These are phyloP conservation scores for Furcasterigmium sp. DNA, from an alignment of 2,329 filamentous ascomycete genomes.

Conservation along the genomic window DNA sequence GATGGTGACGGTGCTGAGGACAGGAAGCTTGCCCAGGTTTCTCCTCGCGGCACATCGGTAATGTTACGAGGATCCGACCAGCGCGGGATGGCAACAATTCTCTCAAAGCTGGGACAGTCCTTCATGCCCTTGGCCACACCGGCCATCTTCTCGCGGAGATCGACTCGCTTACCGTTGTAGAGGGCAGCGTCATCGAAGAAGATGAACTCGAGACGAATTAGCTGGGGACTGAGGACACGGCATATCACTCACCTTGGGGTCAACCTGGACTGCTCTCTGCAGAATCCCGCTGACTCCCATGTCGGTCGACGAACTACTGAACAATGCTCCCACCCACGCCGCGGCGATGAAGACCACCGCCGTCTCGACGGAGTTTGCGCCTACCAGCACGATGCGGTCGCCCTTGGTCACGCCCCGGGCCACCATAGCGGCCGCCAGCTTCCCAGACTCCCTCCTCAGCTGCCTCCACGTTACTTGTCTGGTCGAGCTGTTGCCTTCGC, in stretches of 20 bases:
- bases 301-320: slow-evolving; percentile 73
- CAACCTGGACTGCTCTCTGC: slow-evolving; percentile 68
- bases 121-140: slow-evolving; percentile 60
- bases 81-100: slow-evolving; percentile 60
- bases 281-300: slow-evolving; percentile 77
- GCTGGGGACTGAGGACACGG: not conserved
- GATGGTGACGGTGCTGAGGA: slow-evolving; percentile 16
- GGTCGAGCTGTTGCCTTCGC: slow-evolving; percentile 57
- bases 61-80: slow-evolving; percentile 59
- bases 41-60: slow-evolving; percentile 39
- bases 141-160: slow-evolving; percentile 67
- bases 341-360: slow-evolving; percentile 66
- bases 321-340: slow-evolving; percentile 66
- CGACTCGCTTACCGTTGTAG: slow-evolving; percentile 72
- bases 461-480: slow-evolving; percentile 62
- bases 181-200: slow-evolving; percentile 78
- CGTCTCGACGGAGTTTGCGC: slow-evolving; percentile 70
- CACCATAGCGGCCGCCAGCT: slow-evolving; percentile 61
- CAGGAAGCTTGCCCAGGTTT: slow-evolving; percentile 41
- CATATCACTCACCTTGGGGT: slow-evolving; percentile 50
- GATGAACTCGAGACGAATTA: slow-evolving; percentile 45
- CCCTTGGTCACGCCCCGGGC: slow-evolving; percentile 62
- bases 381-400: slow-evolving; percentile 71
- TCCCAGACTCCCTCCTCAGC: slow-evolving; percentile 53
- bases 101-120: slow-evolving; percentile 53